These are phyloP conservation scores for Solanum clarkiae DNA, from an alignment of 257 asterid genomes.

Conservation along the genomic window DNA sequence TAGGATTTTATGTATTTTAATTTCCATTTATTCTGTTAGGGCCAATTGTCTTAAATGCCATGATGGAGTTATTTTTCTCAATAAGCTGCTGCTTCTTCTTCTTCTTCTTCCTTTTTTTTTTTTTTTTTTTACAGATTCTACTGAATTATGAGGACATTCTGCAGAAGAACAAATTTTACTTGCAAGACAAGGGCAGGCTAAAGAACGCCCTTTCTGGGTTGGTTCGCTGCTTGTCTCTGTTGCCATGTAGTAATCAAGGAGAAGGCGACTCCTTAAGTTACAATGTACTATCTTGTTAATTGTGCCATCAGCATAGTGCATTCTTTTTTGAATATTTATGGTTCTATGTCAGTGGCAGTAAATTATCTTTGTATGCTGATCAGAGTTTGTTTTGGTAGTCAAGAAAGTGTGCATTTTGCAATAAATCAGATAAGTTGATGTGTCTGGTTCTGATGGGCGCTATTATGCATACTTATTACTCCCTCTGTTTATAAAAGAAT, in stretches of 20 bases:
- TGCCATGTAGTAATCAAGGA: slow-evolving; percentile 38
- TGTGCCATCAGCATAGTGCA: neutral
- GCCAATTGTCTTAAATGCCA: neutral
- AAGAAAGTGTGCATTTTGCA: neutral
- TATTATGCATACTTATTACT: neutral
- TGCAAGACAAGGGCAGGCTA: slow-evolving; percentile 69
- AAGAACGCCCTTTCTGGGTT: slow-evolving; percentile 60
- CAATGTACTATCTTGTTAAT: slow-evolving; percentile 39
- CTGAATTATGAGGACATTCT: slow-evolving; percentile 53
- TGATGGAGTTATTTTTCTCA: neutral
- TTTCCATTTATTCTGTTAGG: neutral
- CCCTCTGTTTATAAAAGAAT: too few species aligned
- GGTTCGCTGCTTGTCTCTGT: slow-evolving; percentile 61
- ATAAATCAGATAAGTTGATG: neutral
- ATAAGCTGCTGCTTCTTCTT: neutral
- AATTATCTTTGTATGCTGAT: neutral
- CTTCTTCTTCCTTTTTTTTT: too few species aligned
- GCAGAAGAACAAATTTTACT: slow-evolving; percentile 53
- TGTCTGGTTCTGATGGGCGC: neutral
- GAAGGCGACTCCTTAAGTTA: slow-evolving; percentile 26
- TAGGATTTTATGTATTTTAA: neutral
- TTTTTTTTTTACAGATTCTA: slow-evolving; percentile 45
- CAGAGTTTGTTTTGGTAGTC: neutral
- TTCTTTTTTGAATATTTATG: neutral
- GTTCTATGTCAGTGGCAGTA: neutral